Conservation (phyloP, 2,329 filamentous ascomycete genomes). For the Trichoderma asperellum region DNA sequence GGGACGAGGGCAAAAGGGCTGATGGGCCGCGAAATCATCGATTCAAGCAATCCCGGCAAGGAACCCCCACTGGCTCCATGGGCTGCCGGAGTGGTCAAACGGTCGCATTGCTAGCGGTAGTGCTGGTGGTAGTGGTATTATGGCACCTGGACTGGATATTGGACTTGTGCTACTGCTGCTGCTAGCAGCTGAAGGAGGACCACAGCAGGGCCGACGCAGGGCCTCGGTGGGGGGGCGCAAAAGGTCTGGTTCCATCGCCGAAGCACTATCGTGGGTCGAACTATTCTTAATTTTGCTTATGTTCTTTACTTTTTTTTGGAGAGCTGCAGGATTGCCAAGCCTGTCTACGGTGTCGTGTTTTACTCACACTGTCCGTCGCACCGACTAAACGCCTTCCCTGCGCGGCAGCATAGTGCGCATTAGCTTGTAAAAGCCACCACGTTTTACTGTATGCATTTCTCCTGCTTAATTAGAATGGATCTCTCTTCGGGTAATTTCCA, state of each 20-base stretch:
- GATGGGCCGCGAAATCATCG: conserved; percentile 16
- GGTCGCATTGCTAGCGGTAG: neutral
- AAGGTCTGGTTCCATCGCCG: neutral
- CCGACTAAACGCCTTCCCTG: neutral
- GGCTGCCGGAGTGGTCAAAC: neutral
- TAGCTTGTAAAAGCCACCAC: neutral
- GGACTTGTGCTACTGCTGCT: neutral
- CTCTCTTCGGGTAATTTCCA: conserved; percentile 19
- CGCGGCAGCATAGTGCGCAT: conserved; percentile 9
- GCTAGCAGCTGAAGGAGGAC: conserved; percentile 3
- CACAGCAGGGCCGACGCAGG: conserved; percentile 10
- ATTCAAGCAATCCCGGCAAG: conserved; percentile 5
- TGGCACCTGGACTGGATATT: conserved; percentile 2
- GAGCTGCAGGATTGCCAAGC: neutral
- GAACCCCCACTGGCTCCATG: neutral
- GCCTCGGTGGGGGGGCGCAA: conserved; percentile 16
- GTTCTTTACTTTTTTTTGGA: neutral
- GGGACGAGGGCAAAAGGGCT: conserved; percentile 1
- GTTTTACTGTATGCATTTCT: neutral
- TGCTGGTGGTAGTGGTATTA: neutral
- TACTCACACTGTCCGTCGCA: neutral
- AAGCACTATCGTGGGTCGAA: conserved; percentile 6
- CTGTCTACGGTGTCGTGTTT: neutral
- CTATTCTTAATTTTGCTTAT: neutral
- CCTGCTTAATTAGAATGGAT: neutral